Percentiles rank a stretch among this genome's conserved stretches.
Conservation (phyloP, 768 basidiomycete species). For the Hygrophoropsis aurantiaca region DNA sequence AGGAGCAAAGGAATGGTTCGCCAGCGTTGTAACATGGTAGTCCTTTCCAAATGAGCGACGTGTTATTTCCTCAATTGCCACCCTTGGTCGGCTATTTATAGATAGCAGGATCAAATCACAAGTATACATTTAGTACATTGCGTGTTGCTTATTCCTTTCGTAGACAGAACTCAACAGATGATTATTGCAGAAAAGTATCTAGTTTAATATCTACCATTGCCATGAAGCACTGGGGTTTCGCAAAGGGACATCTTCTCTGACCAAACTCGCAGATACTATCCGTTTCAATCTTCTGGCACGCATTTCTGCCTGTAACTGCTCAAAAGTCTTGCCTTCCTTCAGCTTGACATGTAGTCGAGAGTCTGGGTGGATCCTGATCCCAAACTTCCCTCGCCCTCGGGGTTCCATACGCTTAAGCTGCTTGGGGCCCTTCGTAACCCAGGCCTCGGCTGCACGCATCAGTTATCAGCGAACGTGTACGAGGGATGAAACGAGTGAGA, state of each 20-base stretch:
- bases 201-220: constrained; percentile 68
- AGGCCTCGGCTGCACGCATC: constrained; percentile 71
- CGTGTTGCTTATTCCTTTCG: background rate
- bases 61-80: constrained; percentile 7
- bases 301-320: constrained; percentile 62
- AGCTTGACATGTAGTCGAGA: constrained; percentile 75
- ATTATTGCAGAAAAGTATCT: background rate
- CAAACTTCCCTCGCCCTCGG: constrained; percentile 79
- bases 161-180: background rate
- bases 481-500: background rate
- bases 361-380: constrained; percentile 74
- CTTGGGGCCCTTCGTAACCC: constrained; percentile 85
- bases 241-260: constrained; percentile 78
- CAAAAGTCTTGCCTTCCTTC: constrained; percentile 77
- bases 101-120: background rate
- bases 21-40: constrained; percentile 46
- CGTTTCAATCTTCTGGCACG: constrained; percentile 67
- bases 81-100: constrained; percentile 16
- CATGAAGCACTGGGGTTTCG: constrained; percentile 71
- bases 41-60: constrained; percentile 23
- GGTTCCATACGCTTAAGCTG: constrained; percentile 69
- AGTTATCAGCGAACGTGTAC: constrained; percentile 5
- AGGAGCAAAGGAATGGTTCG: constrained; percentile 50
- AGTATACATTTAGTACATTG: background rate
- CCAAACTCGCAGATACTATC: constrained; percentile 77